Base-by-base conservation (phyloP, 108 stramenopile species). In the Poteriospumella lacustris region DNA sequence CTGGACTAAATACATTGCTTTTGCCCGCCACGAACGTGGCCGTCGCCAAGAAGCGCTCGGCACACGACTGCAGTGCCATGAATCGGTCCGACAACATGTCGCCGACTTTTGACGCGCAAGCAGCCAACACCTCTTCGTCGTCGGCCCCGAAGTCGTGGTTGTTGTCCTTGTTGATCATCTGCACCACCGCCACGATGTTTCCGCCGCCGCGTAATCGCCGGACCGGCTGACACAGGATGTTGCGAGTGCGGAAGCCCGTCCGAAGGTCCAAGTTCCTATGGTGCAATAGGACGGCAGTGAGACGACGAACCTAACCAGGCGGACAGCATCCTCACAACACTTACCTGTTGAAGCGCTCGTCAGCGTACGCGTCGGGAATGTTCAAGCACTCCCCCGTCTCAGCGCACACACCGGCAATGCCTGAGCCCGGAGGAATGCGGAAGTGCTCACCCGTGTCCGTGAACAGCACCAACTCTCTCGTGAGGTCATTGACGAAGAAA, bases 291-390 rank as follows among this genome's bases (percentile, higher is more conserved):
- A 68, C 39, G 19, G 19, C 12, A 39, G 19, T 19, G 15, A 36
- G 12, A 68, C 12, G 19, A 19, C 36, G 24, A 40, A 68, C 19
- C 19, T 36, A 36, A 39, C 19, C 39, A 39, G 15, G 24, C 24
- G 24, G 15, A 56, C 24, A 19, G 15, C 24, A 56, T 56, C 15
- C 15, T 19, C 15, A 36, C 15, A 40, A 19, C 19, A 36, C 34
- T 68, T 68, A 68, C 64, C 24, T n/a, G 36, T 73, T 73, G 70
- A 73, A 73, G 38, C 70, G 36, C 5, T 73, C 5, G 31, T 73
- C 70, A 12, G 5, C 3, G 36, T 73, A 73, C 3, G 70, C 70
- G 31, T 73, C 70, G 9, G 70, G 70, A 15, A 73, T 42, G 31
- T 73, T 73, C 3, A 73, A 31, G 33, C 44, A 33, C 33, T 73